Evolutionary conservation across 73 alveolate genomes (phyloP), one percentile per base, ranked within the genome.

Genomic region (Halteria grandinella): DNA sequence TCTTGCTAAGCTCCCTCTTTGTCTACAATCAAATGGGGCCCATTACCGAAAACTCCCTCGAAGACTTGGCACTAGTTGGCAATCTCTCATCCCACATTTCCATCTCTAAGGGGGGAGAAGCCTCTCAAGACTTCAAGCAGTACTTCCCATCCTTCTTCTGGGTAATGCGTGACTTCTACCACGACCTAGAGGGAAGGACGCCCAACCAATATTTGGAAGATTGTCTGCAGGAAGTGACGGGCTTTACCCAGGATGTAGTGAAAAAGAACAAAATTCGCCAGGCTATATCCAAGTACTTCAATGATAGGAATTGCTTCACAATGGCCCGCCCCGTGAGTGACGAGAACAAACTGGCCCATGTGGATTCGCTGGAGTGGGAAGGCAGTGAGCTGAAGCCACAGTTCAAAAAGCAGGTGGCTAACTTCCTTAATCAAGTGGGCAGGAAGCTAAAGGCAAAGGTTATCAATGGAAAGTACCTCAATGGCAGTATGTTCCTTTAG

Each of bases 1-100:
- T 93, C 11, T 73, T 95, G 43, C 86, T 95, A 39, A 75, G 95
- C 33, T 86, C 97, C 36, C 81, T 90, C 74, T 88, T 93, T 79
- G 89, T 95, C 47, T 95, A 89, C 79, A 95, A 95, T 75, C 79
- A 91, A 53, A 70, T 93, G 32, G 97, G 97, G 32, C 96, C 96
- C 24, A 95, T 95, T 51, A 85, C 90, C 62, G 99, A 95, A 59
- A 75, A 90, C 41, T 85, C 97, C 24, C 69, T 95, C 14, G 98
- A 93, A 50, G 97, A 95, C 59, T 80, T 95, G 55, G 79, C 95
- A 20, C 85, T 91, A 29, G 97, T 91, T 25, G 89, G 93, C 14
- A 93, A 93, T 58, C 89, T 95, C 57, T 81, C 93, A 75, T 89
- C 93, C 75, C 76, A 87, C 55, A 85, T 93, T 77, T 89, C 93